phyloP scores from a whole-genome alignment of 331 rosid genomes.

The Malus hybrid region DNA sequence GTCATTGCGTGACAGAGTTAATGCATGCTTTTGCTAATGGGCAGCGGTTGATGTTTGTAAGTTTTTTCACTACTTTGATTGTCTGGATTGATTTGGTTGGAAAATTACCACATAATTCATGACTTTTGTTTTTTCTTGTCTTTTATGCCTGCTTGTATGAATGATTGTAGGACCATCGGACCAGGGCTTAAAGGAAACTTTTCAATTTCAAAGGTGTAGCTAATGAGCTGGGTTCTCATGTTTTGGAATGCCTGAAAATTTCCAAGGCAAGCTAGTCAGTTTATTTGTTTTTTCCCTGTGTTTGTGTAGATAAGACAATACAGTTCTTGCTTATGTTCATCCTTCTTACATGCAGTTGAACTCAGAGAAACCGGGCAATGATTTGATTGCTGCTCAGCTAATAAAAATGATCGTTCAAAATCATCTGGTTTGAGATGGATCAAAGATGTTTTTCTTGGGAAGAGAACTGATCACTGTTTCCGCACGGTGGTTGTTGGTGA shows the following conservation, averaged over 20 bases:
- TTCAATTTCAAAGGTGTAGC: conserved; percentile 80
- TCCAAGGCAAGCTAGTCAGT: conserved; percentile 64
- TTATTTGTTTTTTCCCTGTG: neutral
- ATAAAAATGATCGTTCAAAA: conserved; percentile 56
- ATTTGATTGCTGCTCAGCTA: conserved; percentile 44
- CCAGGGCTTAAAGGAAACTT: conserved; percentile 63
- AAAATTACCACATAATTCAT: neutral
- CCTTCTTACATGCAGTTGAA: conserved; percentile 54
- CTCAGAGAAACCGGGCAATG: conserved; percentile 44
- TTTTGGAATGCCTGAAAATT: conserved; percentile 70
- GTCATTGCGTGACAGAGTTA: conserved; percentile 76
- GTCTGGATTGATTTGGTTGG: conserved; percentile 3
- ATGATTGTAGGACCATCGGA: conserved; percentile 66
- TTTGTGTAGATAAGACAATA: conserved; percentile 5
- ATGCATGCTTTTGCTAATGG: conserved; percentile 50
- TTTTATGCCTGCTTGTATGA: conserved; percentile 12
- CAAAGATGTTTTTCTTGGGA: conserved; percentile 91
- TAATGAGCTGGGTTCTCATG: conserved; percentile 69
- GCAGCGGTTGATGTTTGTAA: conserved; percentile 61
- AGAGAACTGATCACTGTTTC: conserved; percentile 75
- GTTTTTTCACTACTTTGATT: conserved; percentile 13
- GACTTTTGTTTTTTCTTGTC: conserved; percentile 10
- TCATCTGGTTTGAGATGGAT: conserved; percentile 93
- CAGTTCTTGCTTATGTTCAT: conserved; percentile 24
- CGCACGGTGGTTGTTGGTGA: conserved; percentile 89